These are phyloP conservation scores for Annona cherimola DNA, from an alignment of 164 flowering plant genomes.

Conservation along the genomic window DNA sequence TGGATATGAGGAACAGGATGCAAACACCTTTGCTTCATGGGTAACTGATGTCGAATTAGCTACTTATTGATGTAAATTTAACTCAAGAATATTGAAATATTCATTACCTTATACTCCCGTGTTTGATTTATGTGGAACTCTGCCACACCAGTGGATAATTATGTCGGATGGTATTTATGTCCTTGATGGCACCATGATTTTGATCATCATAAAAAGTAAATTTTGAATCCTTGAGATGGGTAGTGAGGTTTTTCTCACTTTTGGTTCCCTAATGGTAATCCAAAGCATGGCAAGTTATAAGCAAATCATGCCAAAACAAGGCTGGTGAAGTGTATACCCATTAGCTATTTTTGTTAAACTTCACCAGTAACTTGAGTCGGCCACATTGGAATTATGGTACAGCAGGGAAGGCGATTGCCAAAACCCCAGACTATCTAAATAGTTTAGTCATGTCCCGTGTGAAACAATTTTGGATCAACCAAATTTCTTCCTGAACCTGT, in stretches of 20 bases:
- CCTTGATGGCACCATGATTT: not conserved
- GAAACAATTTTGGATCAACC: not conserved
- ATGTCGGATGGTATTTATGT: not conserved
- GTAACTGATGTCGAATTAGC: slow-evolving; percentile 28
- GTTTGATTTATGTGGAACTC: not conserved
- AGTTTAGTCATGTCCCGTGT: not conserved
- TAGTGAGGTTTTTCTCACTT: not conserved
- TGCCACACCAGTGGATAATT: not conserved
- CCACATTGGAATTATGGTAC: too few relatives aligned
- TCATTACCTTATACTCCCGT: not conserved
- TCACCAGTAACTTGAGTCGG: not conserved
- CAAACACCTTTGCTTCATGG: slow-evolving; percentile 63
- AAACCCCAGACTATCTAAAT: too few relatives aligned
- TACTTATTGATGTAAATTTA: not conserved
- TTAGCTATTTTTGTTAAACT: not conserved
- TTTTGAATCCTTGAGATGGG: not conserved
- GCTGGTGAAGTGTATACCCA: not conserved
- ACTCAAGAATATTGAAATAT: too few relatives aligned
- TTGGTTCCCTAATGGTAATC: not conserved
- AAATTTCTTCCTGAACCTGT: too few relatives aligned
- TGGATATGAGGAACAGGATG: slow-evolving; percentile 64
- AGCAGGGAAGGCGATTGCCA: too few relatives aligned
- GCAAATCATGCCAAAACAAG: not conserved
- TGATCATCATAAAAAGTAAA: not conserved
- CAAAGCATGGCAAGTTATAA: not conserved